Conservation (phyloP, 306 rosid species). For the Cucurbita moschata region DNA sequence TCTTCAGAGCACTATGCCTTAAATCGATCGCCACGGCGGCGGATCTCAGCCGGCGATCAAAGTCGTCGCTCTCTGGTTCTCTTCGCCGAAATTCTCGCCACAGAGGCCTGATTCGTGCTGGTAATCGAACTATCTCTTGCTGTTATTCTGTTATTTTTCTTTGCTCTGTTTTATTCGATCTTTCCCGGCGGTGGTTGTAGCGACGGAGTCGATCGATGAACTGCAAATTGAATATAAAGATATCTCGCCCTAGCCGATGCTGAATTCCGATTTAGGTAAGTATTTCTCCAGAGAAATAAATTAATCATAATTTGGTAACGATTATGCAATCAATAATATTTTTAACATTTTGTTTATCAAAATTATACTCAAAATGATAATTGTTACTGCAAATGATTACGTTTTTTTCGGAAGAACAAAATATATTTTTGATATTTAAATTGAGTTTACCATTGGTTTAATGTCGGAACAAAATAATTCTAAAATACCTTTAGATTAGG, state of each 20-base stretch:
- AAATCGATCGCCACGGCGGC: not conserved
- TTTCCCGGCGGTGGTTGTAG: constrained; percentile 6
- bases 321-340: too few relatives aligned
- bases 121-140: not conserved
- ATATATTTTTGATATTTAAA: too few relatives aligned
- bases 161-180: not conserved
- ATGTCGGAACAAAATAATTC: too few relatives aligned
- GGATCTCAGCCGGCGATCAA: not conserved
- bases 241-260: constrained; percentile 41
- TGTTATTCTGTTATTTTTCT: not conserved
- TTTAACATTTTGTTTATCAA: too few relatives aligned
- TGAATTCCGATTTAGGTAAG: constrained; percentile 36
- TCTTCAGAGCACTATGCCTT: not conserved
- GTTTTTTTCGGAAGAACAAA: too few relatives aligned
- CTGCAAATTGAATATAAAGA: constrained; percentile 49
- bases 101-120: constrained; percentile 6
- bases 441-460: too few relatives aligned
- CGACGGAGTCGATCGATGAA: constrained; percentile 37
- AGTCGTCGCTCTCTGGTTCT: constrained; percentile 12
- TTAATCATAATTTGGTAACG: too few relatives aligned
- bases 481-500: too few relatives aligned
- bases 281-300: too few relatives aligned
- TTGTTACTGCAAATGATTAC: too few relatives aligned
- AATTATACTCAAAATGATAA: too few relatives aligned
- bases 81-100: constrained; percentile 1